Evolutionary conservation across 441 rosid species (phyloP), one percentile per base, ranked within the genome.

Genomic region (Pelargonium citronellum): DNA sequence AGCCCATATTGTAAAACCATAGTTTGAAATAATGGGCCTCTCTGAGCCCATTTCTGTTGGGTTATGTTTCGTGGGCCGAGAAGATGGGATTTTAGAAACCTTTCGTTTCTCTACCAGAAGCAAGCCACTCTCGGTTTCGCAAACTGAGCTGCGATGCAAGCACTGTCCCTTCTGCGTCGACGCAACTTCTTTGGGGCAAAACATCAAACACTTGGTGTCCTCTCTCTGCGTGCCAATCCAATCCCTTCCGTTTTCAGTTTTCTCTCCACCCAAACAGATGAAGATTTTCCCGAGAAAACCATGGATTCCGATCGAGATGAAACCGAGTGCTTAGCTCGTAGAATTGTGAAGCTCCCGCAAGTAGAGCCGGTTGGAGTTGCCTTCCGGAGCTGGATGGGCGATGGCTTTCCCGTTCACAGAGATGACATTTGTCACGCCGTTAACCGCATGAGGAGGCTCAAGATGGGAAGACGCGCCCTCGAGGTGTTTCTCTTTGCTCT

Each of bases 381-480:
- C 16, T 84, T 90, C 71, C 91, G 86, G 76, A 85, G 88, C 64
- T 93, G 97, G 97, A 93, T 93, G 97, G 84, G 88, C 1, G 96
- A 91, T 65, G 98, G 97, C 15, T 82, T 81, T 22, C 91, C 97
- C 41, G 75, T 91, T 79, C 97, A 93, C 49, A 83, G 91, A 58
- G 97, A 96, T 17, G 96, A 93, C 68, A 83, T 87, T 70, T 91
- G 86, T 74, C 98, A 93, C 78, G 78, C 95, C n/a, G 79, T 93
- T 34, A 91, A 91, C 71, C 91, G 96, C 1, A 76, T 89, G 79
- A 80, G 98, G 75, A 91, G 87, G 81, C 89, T 83, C 64, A 84
- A 84, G 55, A 60, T 78, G 71, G 82, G 85, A 73, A 89, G 82
- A 80, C 86, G 89, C 4, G 90, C 95, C 10, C 92, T 85, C 69